Evolutionary conservation across 257 asterid species (phyloP).

Genomic region (Petunia axillaris): DNA sequence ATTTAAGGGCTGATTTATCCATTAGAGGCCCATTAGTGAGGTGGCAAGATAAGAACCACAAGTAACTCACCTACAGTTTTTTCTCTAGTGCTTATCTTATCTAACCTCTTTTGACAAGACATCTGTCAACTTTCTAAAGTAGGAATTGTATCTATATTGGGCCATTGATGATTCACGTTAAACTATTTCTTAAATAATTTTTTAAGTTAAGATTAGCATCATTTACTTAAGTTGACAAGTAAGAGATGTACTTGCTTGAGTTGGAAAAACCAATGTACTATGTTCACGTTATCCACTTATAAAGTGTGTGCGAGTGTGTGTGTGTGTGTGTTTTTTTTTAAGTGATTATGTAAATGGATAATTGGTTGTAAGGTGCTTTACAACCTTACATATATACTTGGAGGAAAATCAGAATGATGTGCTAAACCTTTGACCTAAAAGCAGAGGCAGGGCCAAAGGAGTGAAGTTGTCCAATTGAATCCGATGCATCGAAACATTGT

Average conservation of each 20-base stretch:
- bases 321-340: not conserved
- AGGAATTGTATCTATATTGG: conserved; percentile 37
- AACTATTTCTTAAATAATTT: not conserved
- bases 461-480: not conserved
- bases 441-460: not conserved
- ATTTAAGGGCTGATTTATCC: conserved; percentile 29
- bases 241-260: not conserved
- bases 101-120: conserved; percentile 29
- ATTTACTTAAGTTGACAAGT: conserved; percentile 20
- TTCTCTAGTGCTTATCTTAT: conserved; percentile 42
- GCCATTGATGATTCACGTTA: not conserved
- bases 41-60: conserved; percentile 63
- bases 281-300: conserved; percentile 43
- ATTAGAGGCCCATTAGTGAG: conserved; percentile 38
- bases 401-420: no score
- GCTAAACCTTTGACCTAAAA: conserved; percentile 8
- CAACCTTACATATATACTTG: no score
- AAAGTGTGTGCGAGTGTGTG: not conserved
- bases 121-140: conserved; percentile 45
- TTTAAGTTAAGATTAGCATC: not conserved
- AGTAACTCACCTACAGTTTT: conserved; percentile 26
- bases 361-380: no score
- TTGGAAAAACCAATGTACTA: conserved; percentile 25
- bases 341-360: not conserved
- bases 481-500: no score